phyloP scores from a whole-genome alignment of 345 rosid species.

The Brassica cretica region DNA sequence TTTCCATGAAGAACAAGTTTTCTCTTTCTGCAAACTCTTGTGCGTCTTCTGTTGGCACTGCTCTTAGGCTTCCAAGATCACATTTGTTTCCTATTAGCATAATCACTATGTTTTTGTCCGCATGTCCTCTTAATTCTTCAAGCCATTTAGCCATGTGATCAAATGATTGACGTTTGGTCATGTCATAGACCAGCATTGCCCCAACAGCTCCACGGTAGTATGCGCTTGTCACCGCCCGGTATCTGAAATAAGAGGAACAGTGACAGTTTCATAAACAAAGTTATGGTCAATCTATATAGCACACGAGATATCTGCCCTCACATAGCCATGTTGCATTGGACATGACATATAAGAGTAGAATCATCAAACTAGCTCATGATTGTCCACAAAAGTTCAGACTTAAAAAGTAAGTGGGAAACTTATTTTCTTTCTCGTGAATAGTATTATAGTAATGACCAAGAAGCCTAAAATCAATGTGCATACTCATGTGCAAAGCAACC shows the following conservation, averaged over 20 bases:
- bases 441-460: not conserved
- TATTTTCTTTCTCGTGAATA: not conserved
- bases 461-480: not conserved
- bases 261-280: not conserved
- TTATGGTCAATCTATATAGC: not conserved
- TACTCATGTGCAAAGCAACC: not conserved
- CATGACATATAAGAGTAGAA: not conserved
- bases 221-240: not conserved
- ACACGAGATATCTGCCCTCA: not conserved
- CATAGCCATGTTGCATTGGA: not conserved
- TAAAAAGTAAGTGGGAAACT: not conserved
- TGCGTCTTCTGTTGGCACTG: not conserved
- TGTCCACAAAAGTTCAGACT: not conserved
- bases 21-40: slow-evolving; percentile 1
- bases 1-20: not conserved
- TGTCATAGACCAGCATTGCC: not conserved
- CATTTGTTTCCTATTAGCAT: not conserved
- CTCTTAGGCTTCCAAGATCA: not conserved
- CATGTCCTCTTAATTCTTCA: slow-evolving; percentile 1
- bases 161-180: not conserved
- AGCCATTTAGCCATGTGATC: not conserved
- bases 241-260: not conserved
- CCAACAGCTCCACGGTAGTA: not conserved
- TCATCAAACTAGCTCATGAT: slow-evolving; percentile 1
- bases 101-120: not conserved